A percentile compares a stretch with the other conserved stretches of the same genome.
These are phyloP conservation scores for Calonectria leucothoes DNA, from an alignment of 2,329 filamentous ascomycete species.

Conservation along the genomic window DNA sequence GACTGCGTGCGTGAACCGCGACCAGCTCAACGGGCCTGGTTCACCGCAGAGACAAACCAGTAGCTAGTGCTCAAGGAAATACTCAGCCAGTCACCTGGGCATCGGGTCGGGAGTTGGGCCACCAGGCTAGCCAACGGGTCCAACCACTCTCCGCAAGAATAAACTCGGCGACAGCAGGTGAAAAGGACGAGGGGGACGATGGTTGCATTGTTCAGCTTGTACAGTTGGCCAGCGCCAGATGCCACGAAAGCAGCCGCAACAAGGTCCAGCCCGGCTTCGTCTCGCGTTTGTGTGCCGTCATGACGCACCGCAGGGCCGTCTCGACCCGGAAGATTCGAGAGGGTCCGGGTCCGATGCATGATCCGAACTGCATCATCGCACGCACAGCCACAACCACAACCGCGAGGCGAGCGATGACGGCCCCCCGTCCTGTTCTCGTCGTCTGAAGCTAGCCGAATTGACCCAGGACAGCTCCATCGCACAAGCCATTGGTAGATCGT, in stretches of 20 bases:
- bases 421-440: background rate
- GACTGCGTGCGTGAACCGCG: background rate
- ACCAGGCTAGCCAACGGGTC: background rate
- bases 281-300: background rate
- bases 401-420: background rate
- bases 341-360: conserved; percentile 17
- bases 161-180: background rate
- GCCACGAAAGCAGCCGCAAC: background rate
- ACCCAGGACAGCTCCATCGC: conserved; percentile 31
- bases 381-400: no score
- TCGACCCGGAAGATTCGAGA: conserved; percentile 15
- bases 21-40: background rate
- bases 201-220: background rate
- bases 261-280: conserved; percentile 8
- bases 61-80: background rate
- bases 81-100: conserved; percentile 8
- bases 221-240: background rate
- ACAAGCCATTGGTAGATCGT: conserved; percentile 23
- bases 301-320: background rate
- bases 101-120: background rate
- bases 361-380: conserved; percentile 34
- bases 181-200: background rate
- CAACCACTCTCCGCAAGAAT: background rate
- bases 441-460: conserved; percentile 36
- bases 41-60: background rate